Evolutionary conservation across 1,139 yeast genomes (phyloP).

Genomic region (Spencermartinsiella ligniputridi): DNA sequence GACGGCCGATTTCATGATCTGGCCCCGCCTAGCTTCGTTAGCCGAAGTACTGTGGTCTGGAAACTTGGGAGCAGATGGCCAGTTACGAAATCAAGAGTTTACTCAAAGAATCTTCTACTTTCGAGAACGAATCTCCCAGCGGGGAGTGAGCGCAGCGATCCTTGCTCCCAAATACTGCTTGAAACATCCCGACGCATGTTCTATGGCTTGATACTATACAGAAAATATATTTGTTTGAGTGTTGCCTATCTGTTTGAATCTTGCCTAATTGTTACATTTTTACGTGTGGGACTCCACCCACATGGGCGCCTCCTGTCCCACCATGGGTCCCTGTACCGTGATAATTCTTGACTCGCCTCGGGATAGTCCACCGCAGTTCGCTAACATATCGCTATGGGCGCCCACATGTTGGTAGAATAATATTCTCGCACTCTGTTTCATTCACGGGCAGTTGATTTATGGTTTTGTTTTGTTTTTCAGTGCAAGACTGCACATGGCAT

Average conservation of each 20-base stretch:
- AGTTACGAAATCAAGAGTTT: constrained; percentile 6
- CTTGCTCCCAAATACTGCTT: constrained; percentile 13
- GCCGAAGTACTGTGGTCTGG: constrained; percentile 48
- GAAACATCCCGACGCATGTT: constrained; percentile 8
- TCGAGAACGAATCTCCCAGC: constrained; percentile 10
- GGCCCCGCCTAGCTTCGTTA: constrained; percentile 47
- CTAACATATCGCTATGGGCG: too few species aligned
- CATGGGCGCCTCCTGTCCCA: too few species aligned
- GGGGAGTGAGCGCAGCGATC: constrained; percentile 11
- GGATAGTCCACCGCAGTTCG: too few species aligned
- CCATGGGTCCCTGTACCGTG: too few species aligned
- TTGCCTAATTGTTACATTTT: too few species aligned
- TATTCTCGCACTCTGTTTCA: too few species aligned
- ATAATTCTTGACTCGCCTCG: too few species aligned
- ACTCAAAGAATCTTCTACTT: constrained; percentile 11
- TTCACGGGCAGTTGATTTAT: too few species aligned
- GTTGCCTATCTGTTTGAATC: neutral
- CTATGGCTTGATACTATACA: neutral
- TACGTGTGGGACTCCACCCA: too few species aligned
- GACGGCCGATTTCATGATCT: constrained; percentile 37
- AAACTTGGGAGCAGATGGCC: constrained; percentile 32
- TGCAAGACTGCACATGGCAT: too few species aligned
- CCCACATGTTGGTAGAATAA: too few species aligned
- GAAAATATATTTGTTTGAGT: neutral
- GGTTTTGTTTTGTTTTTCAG: too few species aligned